Conservation (phyloP, 1,284 basidiomycete genomes). For the Ceratobasidium sp. region DNA sequence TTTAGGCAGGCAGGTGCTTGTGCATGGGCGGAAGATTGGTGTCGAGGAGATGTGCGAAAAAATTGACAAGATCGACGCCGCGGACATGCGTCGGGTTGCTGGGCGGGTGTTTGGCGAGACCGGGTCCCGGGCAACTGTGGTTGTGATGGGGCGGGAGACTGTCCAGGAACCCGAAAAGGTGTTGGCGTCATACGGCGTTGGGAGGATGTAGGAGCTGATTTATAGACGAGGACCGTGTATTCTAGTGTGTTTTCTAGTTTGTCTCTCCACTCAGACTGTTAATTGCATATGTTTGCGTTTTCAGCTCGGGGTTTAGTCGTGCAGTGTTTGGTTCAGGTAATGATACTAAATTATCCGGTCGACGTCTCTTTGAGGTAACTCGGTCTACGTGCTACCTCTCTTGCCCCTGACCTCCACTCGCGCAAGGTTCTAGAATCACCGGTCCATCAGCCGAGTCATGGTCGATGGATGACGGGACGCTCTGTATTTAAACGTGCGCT, state of each 20-base stretch:
- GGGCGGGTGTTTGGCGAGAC: slow-evolving; percentile 74
- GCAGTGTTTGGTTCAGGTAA: not conserved
- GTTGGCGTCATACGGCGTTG: slow-evolving; percentile 77
- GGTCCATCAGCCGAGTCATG: slow-evolving; percentile 9
- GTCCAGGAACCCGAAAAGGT: slow-evolving; percentile 69
- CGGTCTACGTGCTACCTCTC: not conserved
- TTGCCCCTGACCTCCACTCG: slow-evolving; percentile 10
- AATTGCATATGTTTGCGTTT: slow-evolving; percentile 10
- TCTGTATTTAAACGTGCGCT: not conserved
- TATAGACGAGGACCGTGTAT: not conserved
- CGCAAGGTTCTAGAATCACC: slow-evolving; percentile 32
- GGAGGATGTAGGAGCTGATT: slow-evolving; percentile 56
- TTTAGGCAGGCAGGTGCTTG: slow-evolving; percentile 85
- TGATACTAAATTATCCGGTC: not conserved
- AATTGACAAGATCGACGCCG: slow-evolving; percentile 84
- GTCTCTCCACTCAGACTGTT: slow-evolving; percentile 1
- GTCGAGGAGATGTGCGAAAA: slow-evolving; percentile 92
- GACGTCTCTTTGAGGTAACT: not conserved
- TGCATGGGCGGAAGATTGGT: slow-evolving; percentile 90
- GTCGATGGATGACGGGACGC: not conserved
- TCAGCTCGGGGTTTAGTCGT: not conserved
- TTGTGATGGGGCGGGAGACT: slow-evolving; percentile 80
- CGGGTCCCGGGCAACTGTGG: slow-evolving; percentile 71
- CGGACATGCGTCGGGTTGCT: slow-evolving; percentile 80
- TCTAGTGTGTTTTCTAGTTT: slow-evolving; percentile 12